phyloP scores from a whole-genome alignment of 1,139 yeast species.

The Saccharomyces hybrid region DNA sequence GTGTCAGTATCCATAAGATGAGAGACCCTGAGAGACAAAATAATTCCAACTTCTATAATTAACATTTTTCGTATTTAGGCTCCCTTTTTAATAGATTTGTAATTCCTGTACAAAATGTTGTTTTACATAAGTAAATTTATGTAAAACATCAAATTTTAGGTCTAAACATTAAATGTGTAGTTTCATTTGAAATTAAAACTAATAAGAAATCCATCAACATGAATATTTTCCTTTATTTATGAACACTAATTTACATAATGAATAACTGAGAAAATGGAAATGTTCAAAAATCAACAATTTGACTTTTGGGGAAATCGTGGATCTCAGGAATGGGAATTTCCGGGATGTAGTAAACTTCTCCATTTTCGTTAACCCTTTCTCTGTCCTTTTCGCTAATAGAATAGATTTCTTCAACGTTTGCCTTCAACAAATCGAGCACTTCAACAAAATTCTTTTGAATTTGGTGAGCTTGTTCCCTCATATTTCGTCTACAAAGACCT shows the following conservation, averaged over 20 bases:
- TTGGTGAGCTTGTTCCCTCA: constrained; percentile 75
- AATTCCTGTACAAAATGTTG: too few relatives aligned
- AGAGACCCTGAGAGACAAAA: constrained; percentile 33
- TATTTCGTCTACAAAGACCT: constrained; percentile 64
- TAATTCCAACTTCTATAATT: constrained; percentile 18
- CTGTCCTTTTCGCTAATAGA: constrained; percentile 75
- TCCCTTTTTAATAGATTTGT: too few relatives aligned
- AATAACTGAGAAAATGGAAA: too few relatives aligned
- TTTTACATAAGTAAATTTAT: too few relatives aligned
- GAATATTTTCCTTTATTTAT: background rate
- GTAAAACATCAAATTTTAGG: too few relatives aligned
- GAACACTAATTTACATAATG: background rate
- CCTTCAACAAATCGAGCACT: constrained; percentile 47
- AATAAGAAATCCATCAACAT: too few relatives aligned
- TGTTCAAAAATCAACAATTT: constrained; percentile 53
- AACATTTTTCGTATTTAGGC: too few relatives aligned
- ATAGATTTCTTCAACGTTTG: constrained; percentile 66
- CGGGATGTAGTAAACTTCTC: constrained; percentile 67
- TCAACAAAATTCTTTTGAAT: constrained; percentile 64
- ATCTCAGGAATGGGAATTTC: constrained; percentile 64
- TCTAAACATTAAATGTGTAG: too few relatives aligned
- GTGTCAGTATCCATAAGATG: constrained; percentile 68
- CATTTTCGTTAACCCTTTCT: constrained; percentile 83
- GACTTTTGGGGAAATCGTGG: constrained; percentile 49
- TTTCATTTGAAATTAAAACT: too few relatives aligned